Percentiles rank a stretch among this genome's conserved stretches.
Evolutionary conservation across 257 asterid species (phyloP).

Genomic region (Linaria vulgaris): DNA sequence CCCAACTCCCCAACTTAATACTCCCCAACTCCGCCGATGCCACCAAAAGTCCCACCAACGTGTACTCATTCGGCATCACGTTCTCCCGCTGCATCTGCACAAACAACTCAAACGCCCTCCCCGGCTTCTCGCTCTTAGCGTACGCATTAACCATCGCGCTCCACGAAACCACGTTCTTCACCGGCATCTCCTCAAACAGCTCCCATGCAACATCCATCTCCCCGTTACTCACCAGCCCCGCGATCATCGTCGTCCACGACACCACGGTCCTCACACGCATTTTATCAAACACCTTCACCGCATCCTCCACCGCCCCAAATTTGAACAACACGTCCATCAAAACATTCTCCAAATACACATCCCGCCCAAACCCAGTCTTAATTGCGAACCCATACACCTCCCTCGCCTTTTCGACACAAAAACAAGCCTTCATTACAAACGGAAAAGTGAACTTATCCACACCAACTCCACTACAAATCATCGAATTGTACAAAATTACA

Average conservation of each 20-base stretch:
- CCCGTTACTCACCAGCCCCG: slow-evolving; percentile 38
- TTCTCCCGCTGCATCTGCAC: slow-evolving; percentile 36
- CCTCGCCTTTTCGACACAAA: slow-evolving; percentile 43
- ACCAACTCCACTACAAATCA: slow-evolving; percentile 40
- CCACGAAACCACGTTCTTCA: slow-evolving; percentile 49
- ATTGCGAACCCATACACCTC: slow-evolving; percentile 57
- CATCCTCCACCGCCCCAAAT: slow-evolving; percentile 49
- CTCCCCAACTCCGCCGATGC: slow-evolving; percentile 42
- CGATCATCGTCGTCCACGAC: slow-evolving; percentile 53
- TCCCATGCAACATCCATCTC: slow-evolving; percentile 40
- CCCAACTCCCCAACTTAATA: slow-evolving; percentile 44
- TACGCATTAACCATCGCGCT: slow-evolving; percentile 53
- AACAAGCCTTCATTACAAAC: slow-evolving; percentile 57
- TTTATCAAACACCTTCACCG: slow-evolving; percentile 48
- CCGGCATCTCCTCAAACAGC: slow-evolving; percentile 48
- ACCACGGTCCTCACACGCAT: slow-evolving; percentile 55
- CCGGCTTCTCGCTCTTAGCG: slow-evolving; percentile 45
- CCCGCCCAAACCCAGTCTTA: slow-evolving; percentile 44
- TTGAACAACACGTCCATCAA: slow-evolving; percentile 56
- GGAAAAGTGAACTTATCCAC: slow-evolving; percentile 60
- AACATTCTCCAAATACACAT: slow-evolving; percentile 51
- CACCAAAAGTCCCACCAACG: slow-evolving; percentile 42
- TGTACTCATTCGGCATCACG: slow-evolving; percentile 44
- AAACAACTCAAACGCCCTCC: slow-evolving; percentile 44
- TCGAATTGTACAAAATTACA: slow-evolving; percentile 40